Base-by-base conservation (phyloP, 1,139 yeast species). In the Suhomyces chickasaworum region DNA sequence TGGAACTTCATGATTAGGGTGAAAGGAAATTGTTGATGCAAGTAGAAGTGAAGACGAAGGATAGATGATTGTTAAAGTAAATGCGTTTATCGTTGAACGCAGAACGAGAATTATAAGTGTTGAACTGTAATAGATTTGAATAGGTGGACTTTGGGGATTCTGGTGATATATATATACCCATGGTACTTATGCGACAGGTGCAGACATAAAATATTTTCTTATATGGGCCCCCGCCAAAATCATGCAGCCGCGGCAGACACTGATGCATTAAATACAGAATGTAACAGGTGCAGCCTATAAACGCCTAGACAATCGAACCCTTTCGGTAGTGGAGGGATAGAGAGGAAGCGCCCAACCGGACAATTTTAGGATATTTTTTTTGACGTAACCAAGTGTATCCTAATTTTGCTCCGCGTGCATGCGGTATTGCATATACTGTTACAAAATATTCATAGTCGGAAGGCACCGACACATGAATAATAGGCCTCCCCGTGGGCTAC, bases 331-430 rank as follows among this genome's bases (percentile, higher is more conserved):
- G 32, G 32, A 29, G 32, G 32, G 17, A 29, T 17, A 13, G 32
- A 17, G 32, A 3, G 32, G 16, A 13, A 15, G 17, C 16, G 32
- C 32, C 25, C 22, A 33, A 20, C 23, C 22, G 13, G 22, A 34
- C 37, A 41, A 41, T 41, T 35, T 34, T 39, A 36, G 29, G 44
- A 41, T 39, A 41, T 41, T 41, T 41, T 41, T 41, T 41, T 15
- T 18, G 31, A 22, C 13, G 22, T 21, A 32, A 20, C 32, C 23
- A 25, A 13, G 30, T n/a, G 23, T 5, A 12, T 16, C 32, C 32
- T 23, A 10, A n/a, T 13, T 18, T 36, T 36, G 39, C 31, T 27
- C 37, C 27, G 27, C 27, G 16, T 34, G 37, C 37, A 34, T 34
- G 27, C n/a, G 17, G 29, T 25, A 7, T 7, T 25, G 29, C 29